Percentiles rank a stretch among this genome's conserved stretches.
Conservation (phyloP, 2,329 filamentous ascomycete species). For the Dactylellina cionopaga region DNA sequence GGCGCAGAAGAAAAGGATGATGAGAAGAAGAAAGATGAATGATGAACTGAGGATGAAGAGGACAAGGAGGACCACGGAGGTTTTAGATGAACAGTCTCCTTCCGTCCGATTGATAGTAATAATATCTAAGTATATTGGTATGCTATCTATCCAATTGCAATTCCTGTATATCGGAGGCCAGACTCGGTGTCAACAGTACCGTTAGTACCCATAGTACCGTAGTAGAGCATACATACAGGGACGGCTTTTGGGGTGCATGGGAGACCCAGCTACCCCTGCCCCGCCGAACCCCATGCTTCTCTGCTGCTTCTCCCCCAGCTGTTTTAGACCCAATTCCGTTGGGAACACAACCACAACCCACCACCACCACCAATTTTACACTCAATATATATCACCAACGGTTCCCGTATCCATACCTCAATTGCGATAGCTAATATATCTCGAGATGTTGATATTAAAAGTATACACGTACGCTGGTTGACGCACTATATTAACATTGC, state of each 20-base stretch:
- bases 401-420: too few relatives aligned
- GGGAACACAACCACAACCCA: not conserved
- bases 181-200: too few relatives aligned
- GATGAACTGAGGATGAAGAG: not conserved
- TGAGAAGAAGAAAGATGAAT: not conserved
- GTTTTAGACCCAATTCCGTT: not conserved
- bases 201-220: too few relatives aligned
- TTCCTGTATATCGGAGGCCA: too few relatives aligned
- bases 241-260: too few relatives aligned
- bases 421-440: too few relatives aligned
- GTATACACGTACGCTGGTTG: not conserved
- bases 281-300: too few relatives aligned
- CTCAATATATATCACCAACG: too few relatives aligned
- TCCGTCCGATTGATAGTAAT: not conserved
- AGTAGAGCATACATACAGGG: too few relatives aligned
- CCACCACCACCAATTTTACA: not conserved
- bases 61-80: too few relatives aligned
- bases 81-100: slow-evolving; percentile 3
- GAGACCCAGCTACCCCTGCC: too few relatives aligned
- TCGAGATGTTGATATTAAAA: not conserved
- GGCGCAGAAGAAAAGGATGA: not conserved
- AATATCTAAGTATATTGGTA: too few relatives aligned
- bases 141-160: not conserved
- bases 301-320: slow-evolving; percentile 4
- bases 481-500: not conserved